Conservation (phyloP, 2,329 filamentous ascomycete species). For the Apiospora pterosperma region DNA sequence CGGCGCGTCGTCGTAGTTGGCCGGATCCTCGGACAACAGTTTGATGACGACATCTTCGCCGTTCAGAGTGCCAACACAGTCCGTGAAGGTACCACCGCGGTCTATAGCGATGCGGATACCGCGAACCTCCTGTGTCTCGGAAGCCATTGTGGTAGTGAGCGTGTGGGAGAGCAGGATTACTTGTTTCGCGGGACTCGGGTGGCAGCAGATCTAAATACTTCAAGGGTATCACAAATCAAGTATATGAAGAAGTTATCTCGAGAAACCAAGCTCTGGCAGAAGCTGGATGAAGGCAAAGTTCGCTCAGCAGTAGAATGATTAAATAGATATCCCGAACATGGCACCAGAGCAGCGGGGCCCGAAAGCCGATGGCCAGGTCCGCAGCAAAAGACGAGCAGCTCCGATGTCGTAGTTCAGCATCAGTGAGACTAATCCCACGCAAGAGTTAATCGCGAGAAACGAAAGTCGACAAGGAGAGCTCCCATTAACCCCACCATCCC, state of each 20-base stretch:
- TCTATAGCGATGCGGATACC: conserved; percentile 74
- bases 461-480: neutral
- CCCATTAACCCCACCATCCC: neutral
- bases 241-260: neutral
- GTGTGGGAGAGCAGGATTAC: neutral
- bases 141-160: conserved; percentile 28
- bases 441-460: neutral
- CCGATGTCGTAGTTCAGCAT: neutral
- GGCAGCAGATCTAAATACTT: neutral
- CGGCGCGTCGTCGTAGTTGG: conserved; percentile 87
- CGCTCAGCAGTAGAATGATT: neutral
- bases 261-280: no score
- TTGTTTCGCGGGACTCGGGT: neutral
- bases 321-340: neutral
- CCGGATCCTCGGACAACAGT: conserved; percentile 83
- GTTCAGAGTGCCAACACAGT: conserved; percentile 80
- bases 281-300: neutral
- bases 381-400: neutral
- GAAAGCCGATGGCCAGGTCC: neutral
- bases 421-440: neutral
- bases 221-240: neutral
- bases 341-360: neutral
- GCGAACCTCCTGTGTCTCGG: conserved; percentile 34
- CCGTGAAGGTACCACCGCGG: conserved; percentile 87
- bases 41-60: conserved; percentile 81